Evolutionary conservation across 2,329 filamentous ascomycete genomes (phyloP).

Genomic region (Apiospora hydei): DNA sequence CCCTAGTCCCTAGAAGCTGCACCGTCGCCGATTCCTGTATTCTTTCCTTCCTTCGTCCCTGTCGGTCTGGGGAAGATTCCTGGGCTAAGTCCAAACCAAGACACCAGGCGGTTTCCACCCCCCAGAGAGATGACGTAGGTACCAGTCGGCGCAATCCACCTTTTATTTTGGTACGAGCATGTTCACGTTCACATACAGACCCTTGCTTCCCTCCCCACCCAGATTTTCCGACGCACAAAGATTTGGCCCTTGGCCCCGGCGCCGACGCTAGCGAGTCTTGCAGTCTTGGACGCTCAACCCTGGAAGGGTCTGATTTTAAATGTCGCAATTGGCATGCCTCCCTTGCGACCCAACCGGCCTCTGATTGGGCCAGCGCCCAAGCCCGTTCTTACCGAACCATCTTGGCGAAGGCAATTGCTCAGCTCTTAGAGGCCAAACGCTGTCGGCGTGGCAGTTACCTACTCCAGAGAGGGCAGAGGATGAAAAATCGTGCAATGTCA

Average conservation of each 20-base stretch:
- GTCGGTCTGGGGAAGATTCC: conserved; percentile 15
- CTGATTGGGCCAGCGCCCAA: not conserved
- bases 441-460: not conserved
- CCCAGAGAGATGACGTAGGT: conserved; percentile 15
- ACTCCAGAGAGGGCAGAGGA: not conserved
- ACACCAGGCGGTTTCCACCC: conserved; percentile 17
- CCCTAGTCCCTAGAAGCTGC: not conserved
- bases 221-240: conserved; percentile 11
- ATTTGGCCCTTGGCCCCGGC: conserved; percentile 18
- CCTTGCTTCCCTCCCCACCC: not conserved
- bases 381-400: conserved; percentile 7
- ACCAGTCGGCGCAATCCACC: not conserved
- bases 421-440: not conserved
- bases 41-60: conserved; percentile 5
- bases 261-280: conserved; percentile 4
- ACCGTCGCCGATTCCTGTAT: not conserved
- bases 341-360: not conserved
- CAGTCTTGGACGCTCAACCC: not conserved
- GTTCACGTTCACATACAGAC: conserved; percentile 12
- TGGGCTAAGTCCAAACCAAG: conserved; percentile 12
- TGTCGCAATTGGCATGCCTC: conserved; percentile 19
- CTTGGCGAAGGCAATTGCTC: conserved; percentile 5
- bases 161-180: conserved; percentile 16
- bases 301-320: conserved; percentile 20
- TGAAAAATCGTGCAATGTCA: conserved; percentile 2